These are phyloP conservation scores for Somion occarium DNA, from an alignment of 1,284 basidiomycete species.

Conservation along the genomic window DNA sequence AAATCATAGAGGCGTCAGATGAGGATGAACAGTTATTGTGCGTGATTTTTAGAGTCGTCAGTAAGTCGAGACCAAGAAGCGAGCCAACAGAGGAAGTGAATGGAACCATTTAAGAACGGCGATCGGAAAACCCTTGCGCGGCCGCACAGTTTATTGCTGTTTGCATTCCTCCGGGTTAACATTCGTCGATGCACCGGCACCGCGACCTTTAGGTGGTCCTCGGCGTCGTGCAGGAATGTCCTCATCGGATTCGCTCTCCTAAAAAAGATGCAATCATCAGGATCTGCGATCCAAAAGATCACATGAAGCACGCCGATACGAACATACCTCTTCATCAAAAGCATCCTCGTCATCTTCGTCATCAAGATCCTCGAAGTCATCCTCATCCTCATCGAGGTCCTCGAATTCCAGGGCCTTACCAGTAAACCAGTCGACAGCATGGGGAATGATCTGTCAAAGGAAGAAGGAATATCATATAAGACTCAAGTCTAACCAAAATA, in stretches of 20 bases:
- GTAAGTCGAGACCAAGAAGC: not conserved
- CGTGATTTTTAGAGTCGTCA: not conserved
- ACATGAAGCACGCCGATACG: slow-evolving; percentile 10
- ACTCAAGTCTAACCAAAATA: not conserved
- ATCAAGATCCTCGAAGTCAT: slow-evolving; percentile 58
- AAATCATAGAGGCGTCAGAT: too few relatives aligned
- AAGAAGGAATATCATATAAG: not conserved
- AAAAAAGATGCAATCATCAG: slow-evolving; percentile 9
- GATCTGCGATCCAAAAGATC: slow-evolving; percentile 6
- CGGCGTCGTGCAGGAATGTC: slow-evolving; percentile 55
- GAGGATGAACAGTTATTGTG: not conserved
- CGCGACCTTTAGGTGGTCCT: slow-evolving; percentile 51
- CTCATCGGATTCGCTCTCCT: slow-evolving; percentile 61
- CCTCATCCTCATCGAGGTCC: slow-evolving; percentile 67
- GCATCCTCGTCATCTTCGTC: slow-evolving; percentile 52
- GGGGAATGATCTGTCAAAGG: slow-evolving; percentile 85
- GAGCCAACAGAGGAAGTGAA: not conserved
- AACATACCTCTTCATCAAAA: slow-evolving; percentile 48
- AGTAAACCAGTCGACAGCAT: slow-evolving; percentile 94
- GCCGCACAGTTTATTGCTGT: slow-evolving; percentile 53
- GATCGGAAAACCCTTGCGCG: not conserved
- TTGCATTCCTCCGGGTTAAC: slow-evolving; percentile 82
- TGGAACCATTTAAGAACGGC: not conserved
- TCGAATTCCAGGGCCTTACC: slow-evolving; percentile 95
- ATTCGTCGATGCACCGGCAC: slow-evolving; percentile 35